A percentile compares a stretch with the other conserved stretches of the same genome.
phyloP scores from a whole-genome alignment of 2,329 filamentous ascomycete species.

The Capronia americana region DNA sequence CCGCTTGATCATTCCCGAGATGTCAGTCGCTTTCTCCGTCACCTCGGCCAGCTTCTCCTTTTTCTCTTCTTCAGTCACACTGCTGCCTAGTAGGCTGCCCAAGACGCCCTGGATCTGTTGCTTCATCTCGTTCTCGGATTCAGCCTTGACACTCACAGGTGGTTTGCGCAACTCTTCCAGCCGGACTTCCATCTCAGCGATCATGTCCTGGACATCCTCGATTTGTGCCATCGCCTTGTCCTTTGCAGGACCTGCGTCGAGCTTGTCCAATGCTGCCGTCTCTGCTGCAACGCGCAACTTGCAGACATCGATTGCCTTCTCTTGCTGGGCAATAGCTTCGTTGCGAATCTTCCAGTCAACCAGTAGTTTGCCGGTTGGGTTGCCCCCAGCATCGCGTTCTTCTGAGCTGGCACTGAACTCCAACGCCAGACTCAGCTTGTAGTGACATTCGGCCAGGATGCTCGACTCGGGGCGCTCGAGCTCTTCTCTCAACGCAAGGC shows the following conservation, averaged over 20 bases:
- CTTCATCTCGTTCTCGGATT: slow-evolving; percentile 44
- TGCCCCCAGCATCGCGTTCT: slow-evolving; percentile 48
- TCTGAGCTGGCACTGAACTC: slow-evolving; percentile 85
- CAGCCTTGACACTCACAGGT: slow-evolving; percentile 55
- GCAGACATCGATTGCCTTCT: slow-evolving; percentile 66
- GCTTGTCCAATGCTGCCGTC: slow-evolving; percentile 51
- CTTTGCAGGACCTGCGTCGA: slow-evolving; percentile 47
- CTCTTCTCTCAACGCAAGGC: slow-evolving; percentile 77
- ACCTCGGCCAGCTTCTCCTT: slow-evolving; percentile 61
- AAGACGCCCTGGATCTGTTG: slow-evolving; percentile 61
- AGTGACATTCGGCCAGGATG: slow-evolving; percentile 91
- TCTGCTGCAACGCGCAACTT: slow-evolving; percentile 62
- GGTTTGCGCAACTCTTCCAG: slow-evolving; percentile 64
- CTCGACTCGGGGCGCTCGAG: slow-evolving; percentile 82
- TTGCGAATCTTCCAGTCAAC: slow-evolving; percentile 63
- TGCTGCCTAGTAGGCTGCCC: slow-evolving; percentile 61
- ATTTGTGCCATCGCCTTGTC: slow-evolving; percentile 56
- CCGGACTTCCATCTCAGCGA: slow-evolving; percentile 66
- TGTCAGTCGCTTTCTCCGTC: slow-evolving; percentile 63
- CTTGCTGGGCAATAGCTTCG: slow-evolving; percentile 65
- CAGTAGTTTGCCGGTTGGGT: slow-evolving; percentile 49
- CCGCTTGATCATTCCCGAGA: slow-evolving; percentile 64
- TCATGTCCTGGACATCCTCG: slow-evolving; percentile 65
- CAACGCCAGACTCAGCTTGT: slow-evolving; percentile 91
- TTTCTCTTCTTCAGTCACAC: slow-evolving; percentile 58